A percentile compares a stretch with the other conserved stretches of the same genome.
phyloP scores from a whole-genome alignment of 106 monocot genomes.

The Apostasia ramifera region DNA sequence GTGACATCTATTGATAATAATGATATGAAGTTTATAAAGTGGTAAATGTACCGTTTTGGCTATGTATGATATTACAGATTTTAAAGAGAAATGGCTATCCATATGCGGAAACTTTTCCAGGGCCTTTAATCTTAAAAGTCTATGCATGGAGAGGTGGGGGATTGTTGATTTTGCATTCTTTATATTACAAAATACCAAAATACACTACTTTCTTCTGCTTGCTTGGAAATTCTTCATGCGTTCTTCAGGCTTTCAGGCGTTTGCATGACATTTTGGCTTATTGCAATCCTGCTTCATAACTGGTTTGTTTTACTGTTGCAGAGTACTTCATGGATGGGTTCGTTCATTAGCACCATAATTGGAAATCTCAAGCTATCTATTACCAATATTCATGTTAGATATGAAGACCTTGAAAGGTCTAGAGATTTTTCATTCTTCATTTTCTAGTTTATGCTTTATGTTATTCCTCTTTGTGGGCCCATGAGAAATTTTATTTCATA shows the following conservation, averaged over 20 bases:
- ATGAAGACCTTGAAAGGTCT: slow-evolving; percentile 92
- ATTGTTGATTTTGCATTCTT: too few species aligned
- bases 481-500: slow-evolving; percentile 12
- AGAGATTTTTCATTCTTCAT: slow-evolving; percentile 4
- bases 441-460: neutral
- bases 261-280: neutral
- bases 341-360: slow-evolving; percentile 87
- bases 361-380: slow-evolving; percentile 96
- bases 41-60: too few species aligned
- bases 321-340: slow-evolving; percentile 96
- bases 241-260: neutral
- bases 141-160: too few species aligned
- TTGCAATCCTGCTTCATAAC: slow-evolving; percentile 6
- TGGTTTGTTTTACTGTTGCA: slow-evolving; percentile 29
- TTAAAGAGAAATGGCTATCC: too few species aligned
- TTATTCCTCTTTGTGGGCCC: neutral
- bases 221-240: too few species aligned
- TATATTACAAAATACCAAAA: too few species aligned
- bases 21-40: too few species aligned
- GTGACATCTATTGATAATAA: too few species aligned
- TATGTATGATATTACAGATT: too few species aligned
- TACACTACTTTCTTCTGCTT: too few species aligned
- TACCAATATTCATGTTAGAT: slow-evolving; percentile 94
- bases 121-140: too few species aligned
- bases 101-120: too few species aligned